Base-by-base conservation (phyloP, 1,139 yeast genomes). In the Candida sanyaensis region DNA sequence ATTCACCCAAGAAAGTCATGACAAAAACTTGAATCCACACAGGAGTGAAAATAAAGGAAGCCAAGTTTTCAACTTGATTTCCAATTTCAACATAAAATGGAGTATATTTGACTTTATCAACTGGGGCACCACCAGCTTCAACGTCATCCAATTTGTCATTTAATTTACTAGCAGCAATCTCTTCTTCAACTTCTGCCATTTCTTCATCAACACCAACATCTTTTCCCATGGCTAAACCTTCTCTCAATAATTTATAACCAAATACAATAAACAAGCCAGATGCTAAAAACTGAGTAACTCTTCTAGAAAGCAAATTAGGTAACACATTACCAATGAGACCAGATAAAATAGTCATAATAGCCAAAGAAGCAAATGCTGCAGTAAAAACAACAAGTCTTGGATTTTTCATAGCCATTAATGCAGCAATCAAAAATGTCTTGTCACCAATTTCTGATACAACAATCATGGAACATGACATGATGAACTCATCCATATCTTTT, bases 371-470 rank as follows among this genome's bases (percentile, higher is more conserved):
- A 55, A 90, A 88, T 1, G 97, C 96, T 4, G 97, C 84, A 9
- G 91, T 76, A 62, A 93, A 92, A 13, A 93, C 99, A 42, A 90
- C 77, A 58, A 81, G 60, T 61, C 96, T 77, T 23, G 92, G 81
- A 68, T 91, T 86, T 63, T 89, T 87, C 99, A 95, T 93, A 32
- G 99, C 97, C 97, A 93, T 91, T 56, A 93, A 78, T 2, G 98
- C 98, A 28, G 99, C 97, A 58, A 95, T 91, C 57, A 93, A 78
- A 63, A 93, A 93, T 0, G 99, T 93, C 71, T 93, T 95, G 68
- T 93, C 99, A 49, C 99, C 99, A 52, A 95, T 85, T 67, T 93
- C 99, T 27, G 96, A 88, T 28, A 91, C 88, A 38, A 89, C 72
- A 62, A 93, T 93, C 99, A 93, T 93, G 4, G 91, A 82, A 13